Conservation (phyloP, 1,139 yeast species). For the Pichia sp. region DNA sequence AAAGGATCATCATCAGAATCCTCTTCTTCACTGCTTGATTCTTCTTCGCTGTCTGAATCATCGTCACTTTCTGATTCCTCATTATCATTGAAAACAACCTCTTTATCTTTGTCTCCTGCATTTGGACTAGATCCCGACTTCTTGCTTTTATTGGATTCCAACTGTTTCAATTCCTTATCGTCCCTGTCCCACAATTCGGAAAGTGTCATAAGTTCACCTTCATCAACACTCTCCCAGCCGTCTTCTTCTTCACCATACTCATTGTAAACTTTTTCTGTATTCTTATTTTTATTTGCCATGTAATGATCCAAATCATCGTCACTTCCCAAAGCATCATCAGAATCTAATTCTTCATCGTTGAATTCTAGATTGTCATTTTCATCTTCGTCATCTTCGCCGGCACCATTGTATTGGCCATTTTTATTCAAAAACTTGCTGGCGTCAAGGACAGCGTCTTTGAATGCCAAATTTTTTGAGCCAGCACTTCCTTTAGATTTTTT, state of each 20-base stretch:
- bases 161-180: constrained; percentile 30
- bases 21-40: constrained; percentile 19
- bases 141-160: neutral
- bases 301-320: constrained; percentile 65
- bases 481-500: too few relatives aligned
- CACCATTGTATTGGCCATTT: constrained; percentile 14
- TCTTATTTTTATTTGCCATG: constrained; percentile 12
- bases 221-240: constrained; percentile 52
- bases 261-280: too few relatives aligned
- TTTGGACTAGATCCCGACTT: constrained; percentile 24
- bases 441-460: constrained; percentile 28
- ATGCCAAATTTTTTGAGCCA: too few relatives aligned
- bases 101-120: too few relatives aligned
- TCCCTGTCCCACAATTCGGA: constrained; percentile 89
- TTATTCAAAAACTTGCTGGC: constrained; percentile 22
- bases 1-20: constrained; percentile 25
- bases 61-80: constrained; percentile 17
- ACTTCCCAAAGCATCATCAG: constrained; percentile 71
- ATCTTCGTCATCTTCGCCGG: too few relatives aligned
- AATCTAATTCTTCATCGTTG: constrained; percentile 64
- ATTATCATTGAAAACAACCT: too few relatives aligned
- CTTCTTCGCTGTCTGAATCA: constrained; percentile 17
- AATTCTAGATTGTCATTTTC: too few relatives aligned
- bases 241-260: constrained; percentile 36
- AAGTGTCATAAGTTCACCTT: constrained; percentile 61